phyloP scores from a whole-genome alignment of 75 land plant genomes.

The Selaginella tamariscina region DNA sequence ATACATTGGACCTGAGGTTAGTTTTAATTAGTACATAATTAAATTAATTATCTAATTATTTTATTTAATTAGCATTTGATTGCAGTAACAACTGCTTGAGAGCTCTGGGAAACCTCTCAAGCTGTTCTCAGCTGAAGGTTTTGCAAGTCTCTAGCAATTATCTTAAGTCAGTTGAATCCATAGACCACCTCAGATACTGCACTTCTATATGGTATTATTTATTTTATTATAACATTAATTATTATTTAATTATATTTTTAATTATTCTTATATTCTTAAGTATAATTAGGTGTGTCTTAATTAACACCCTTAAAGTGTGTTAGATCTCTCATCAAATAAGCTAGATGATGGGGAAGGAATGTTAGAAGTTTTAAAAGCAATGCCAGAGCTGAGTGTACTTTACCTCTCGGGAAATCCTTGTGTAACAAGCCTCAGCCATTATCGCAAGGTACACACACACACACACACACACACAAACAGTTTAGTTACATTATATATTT shows the following conservation, averaged over 20 bases:
- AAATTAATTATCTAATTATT: background rate
- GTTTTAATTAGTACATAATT: background rate
- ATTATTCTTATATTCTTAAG: background rate
- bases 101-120: constrained; percentile 15
- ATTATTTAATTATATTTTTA: too few relatives aligned
- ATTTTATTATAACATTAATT: too few relatives aligned
- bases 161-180: constrained; percentile 16
- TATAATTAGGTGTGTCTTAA: background rate
- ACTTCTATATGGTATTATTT: constrained; percentile 7
- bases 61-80: background rate
- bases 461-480: background rate
- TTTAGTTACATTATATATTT: background rate
- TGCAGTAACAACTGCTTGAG: constrained; percentile 22
- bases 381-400: constrained; percentile 20
- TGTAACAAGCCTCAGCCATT: constrained; percentile 13
- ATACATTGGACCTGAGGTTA: constrained; percentile 24
- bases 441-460: constrained; percentile 19
- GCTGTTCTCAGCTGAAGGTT: constrained; percentile 12
- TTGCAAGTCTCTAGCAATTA: constrained; percentile 19
- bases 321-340: constrained; percentile 19
- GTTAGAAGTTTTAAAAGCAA: constrained; percentile 12
- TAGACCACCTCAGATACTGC: constrained; percentile 17
- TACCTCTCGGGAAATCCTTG: constrained; percentile 25
- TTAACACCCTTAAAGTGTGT: constrained; percentile 2
- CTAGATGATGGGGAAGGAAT: constrained; percentile 26